Evolutionary conservation across 2,329 filamentous ascomycete species (phyloP).

Genomic region (Tolypocladium tundrense): DNA sequence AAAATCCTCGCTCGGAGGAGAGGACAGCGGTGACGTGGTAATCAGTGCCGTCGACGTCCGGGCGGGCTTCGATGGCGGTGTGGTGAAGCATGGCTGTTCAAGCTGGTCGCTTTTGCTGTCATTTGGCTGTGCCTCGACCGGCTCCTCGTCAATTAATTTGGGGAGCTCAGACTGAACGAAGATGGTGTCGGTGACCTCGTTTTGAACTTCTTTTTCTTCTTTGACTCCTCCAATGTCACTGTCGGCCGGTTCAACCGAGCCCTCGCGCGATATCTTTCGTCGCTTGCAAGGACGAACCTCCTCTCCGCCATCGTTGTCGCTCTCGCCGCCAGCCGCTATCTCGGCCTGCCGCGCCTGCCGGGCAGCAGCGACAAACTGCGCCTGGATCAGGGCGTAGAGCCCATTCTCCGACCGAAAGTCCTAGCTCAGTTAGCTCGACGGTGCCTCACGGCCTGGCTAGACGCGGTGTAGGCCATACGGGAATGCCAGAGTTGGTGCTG

Average conservation of each 20-base stretch:
- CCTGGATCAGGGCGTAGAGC: slow-evolving; percentile 61
- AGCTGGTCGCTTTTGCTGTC: background rate
- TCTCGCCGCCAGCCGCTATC: slow-evolving; percentile 10
- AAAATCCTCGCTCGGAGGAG: slow-evolving; percentile 23
- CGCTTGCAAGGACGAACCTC: slow-evolving; percentile 19
- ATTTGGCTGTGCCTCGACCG: background rate
- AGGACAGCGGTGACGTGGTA: slow-evolving; percentile 26
- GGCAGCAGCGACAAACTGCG: slow-evolving; percentile 49
- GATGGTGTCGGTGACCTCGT: slow-evolving; percentile 3
- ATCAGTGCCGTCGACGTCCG: slow-evolving; percentile 10
- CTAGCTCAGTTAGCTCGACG: slow-evolving; percentile 24
- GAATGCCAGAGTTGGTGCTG: slow-evolving; percentile 67
- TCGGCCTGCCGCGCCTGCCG: slow-evolving; percentile 21
- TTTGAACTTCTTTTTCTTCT: slow-evolving; percentile 13
- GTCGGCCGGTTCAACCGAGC: slow-evolving; percentile 5
- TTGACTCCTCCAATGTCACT: slow-evolving; percentile 5
- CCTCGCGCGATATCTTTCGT: slow-evolving; percentile 19
- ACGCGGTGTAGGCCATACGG: slow-evolving; percentile 33
- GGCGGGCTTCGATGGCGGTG: slow-evolving; percentile 5
- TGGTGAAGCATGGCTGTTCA: slow-evolving; percentile 4
- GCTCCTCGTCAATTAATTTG: background rate
- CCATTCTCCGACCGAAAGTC: slow-evolving; percentile 66
- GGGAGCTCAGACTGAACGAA: slow-evolving; percentile 4
- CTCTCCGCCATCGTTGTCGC: slow-evolving; percentile 9
- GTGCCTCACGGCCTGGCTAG: background rate